Evolutionary conservation across 2,329 filamentous ascomycete genomes (phyloP), one percentile per base, ranked within the genome.

Genomic region (Cladophialophora immunda): DNA sequence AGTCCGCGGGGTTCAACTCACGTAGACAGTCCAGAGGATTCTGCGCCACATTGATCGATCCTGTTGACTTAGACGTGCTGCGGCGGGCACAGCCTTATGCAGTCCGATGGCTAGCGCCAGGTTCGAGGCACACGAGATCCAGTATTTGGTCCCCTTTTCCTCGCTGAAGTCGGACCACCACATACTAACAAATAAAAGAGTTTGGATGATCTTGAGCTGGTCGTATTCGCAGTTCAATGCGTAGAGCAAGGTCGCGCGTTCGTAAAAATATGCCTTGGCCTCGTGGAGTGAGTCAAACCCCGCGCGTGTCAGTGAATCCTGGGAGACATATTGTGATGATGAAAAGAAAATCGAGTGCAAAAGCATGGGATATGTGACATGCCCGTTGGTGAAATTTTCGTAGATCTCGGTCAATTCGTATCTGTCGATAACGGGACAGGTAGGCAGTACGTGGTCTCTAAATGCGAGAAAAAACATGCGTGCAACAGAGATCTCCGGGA

Each of bases 111-210:
- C 13, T 9, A 56, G 34, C 13, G 53, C 53, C 13, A 56, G 30
- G 53, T 56, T 56, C 29, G 29, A 22, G 7, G 53, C 53, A 22
- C 53, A 56, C 29, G 53, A 34, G 17, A 34, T 56, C 53, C 53
- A 56, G 17, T 34, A 56, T 22, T 34, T 30, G 17, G 34, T 56
- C 9, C 34, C 53, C 34, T 56, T 56, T 22, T 56, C 53, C 30
- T 56, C 53, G 29, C 53, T 56, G 15, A 34, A 56, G 29, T 56
- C 53, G 30, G 53, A 34, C 53, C 53, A 56, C 53, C 53, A 56
- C 7, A 22, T 30, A 15, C 53, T 56, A 17, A 56, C 22, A 15
- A 56, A 56, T 6, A 56, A 19, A 22, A 56, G 53, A 17, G 53
- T n/a, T 22, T 56, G 53, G 3, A 56, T 30, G 11, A 56, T 30